Percentiles rank a stretch among this genome's conserved stretches.
Evolutionary conservation across 139 green algal species (phyloP).

Genomic region (Pseudopediastrum boryanum): DNA sequence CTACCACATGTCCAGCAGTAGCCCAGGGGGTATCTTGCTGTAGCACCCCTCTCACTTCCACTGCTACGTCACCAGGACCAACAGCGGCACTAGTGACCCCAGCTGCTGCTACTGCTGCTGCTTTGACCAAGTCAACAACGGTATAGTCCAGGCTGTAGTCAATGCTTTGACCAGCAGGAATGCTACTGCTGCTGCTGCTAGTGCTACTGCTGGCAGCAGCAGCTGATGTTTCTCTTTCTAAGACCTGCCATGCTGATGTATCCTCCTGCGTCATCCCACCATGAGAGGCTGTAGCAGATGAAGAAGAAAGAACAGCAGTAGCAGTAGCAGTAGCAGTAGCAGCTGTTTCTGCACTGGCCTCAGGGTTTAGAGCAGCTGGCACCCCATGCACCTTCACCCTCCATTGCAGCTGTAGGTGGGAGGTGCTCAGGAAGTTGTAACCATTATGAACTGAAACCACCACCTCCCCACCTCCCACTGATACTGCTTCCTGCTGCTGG

Average conservation of each 20-base stretch:
- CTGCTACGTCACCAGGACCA: slow-evolving; percentile 32
- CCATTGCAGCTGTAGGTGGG: too few species aligned
- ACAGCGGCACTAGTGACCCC: not conserved
- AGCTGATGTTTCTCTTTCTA: too few species aligned
- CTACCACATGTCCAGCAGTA: slow-evolving; percentile 54
- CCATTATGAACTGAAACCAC: not conserved
- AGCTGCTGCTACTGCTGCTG: not conserved
- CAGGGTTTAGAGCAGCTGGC: not conserved
- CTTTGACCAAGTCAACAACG: not conserved
- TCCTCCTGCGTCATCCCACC: too few species aligned
- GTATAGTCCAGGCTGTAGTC: too few species aligned
- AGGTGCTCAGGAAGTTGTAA: not conserved
- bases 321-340: not conserved
- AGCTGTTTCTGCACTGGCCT: not conserved
- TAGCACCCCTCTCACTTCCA: slow-evolving; percentile 64
- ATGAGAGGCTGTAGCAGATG: too few species aligned
- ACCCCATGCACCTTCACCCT: too few species aligned
- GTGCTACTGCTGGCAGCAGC: too few species aligned
- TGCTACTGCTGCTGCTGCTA: too few species aligned
- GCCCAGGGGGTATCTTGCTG: slow-evolving; percentile 48
- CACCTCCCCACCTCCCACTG: not conserved
- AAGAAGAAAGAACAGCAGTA: too few species aligned
- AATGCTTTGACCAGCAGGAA: too few species aligned
- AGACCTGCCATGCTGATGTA: too few species aligned
- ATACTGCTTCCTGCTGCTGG: not conserved